Evolutionary conservation across 2,329 filamentous ascomycete species (phyloP), one percentile per base, ranked within the genome.

Genomic region (Fusarium euwallaceae): DNA sequence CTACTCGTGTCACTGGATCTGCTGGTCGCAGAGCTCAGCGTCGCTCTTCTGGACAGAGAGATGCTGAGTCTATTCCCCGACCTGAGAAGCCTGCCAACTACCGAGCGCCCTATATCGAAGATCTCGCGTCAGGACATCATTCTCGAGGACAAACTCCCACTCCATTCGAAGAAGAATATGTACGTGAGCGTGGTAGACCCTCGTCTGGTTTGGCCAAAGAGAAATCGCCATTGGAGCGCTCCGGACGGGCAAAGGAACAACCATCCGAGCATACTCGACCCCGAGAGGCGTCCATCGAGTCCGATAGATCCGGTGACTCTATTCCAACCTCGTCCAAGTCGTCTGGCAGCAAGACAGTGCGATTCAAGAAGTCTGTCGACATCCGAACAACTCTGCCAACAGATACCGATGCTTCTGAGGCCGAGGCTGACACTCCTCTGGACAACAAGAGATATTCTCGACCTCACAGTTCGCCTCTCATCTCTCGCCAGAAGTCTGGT

Each of bases 21-120:
- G 73, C 77, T 27, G 73, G 77, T 17, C 80, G 81, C 12, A 76
- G 81, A 61, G 78, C 77, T 22, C 75, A 82, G 51, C 70, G 81
- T 27, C 72, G 71, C 12, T 66, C 73, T 11, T 67, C 70, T 2
- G 37, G 76, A 11, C 74, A 73, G 29, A 27, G 72, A 9, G 76
- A 77, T 27, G 64, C 73, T 17, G 75, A 78, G 39, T 66, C 72
- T 2, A 62, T 20, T 8, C 27, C 29, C 24, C 36, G 39, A 24
- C 24, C 6, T 10, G 41, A 60, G 11, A 37, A 55, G 9, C 24
- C 53, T 17, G 58, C 53, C 9, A 74, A 71, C 56, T 80, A 80
- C 41, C 76, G 71, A 34, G 51, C 78, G 11, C 79, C 79, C 29
- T 80, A 79, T 53, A 72, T 81, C 27, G 79, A 81, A 66, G 78